Conservation (phyloP, 2,329 filamentous ascomycete species). For the Clonostachys byssicola region DNA sequence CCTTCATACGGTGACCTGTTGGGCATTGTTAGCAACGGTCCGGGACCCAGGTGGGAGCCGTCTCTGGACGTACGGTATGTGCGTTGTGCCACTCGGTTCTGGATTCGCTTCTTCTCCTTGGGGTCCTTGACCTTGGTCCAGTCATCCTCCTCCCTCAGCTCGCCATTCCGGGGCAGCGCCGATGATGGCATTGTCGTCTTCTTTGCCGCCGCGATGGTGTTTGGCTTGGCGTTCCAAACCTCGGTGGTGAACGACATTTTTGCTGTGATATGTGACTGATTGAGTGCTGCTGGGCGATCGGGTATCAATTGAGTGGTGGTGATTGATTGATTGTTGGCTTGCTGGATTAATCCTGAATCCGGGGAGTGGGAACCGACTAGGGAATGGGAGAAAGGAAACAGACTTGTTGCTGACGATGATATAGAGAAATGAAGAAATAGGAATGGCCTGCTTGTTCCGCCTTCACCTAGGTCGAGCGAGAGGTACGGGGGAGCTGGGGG, state of each 20-base stretch:
- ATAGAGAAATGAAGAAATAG: too few relatives aligned
- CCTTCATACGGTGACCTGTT: constrained; percentile 23
- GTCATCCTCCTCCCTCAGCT: constrained; percentile 15
- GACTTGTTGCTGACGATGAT: too few relatives aligned
- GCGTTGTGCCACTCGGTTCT: constrained; percentile 21
- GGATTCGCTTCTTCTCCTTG: constrained; percentile 22
- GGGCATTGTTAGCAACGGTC: not conserved
- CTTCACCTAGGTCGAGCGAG: too few relatives aligned
- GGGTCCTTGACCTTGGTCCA: constrained; percentile 19
- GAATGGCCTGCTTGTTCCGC: too few relatives aligned
- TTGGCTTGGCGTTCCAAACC: constrained; percentile 1
- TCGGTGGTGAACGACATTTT: constrained; percentile 1
- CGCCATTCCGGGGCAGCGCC: constrained; percentile 4
- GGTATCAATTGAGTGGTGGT: too few relatives aligned
- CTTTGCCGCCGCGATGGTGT: not conserved
- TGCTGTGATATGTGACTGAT: not conserved
- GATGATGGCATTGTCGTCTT: not conserved
- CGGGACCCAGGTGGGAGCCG: not conserved
- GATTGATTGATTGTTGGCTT: too few relatives aligned
- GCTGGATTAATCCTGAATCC: too few relatives aligned
- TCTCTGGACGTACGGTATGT: constrained; percentile 17
- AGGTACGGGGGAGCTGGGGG: too few relatives aligned
- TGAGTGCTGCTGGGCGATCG: not conserved
- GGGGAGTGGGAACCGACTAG: too few relatives aligned
- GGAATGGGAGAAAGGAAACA: too few relatives aligned